Percentiles rank a stretch among this genome's conserved stretches.
Conservation (phyloP, 176 grass and related monocot genomes). For the Oryza glumipatula region DNA sequence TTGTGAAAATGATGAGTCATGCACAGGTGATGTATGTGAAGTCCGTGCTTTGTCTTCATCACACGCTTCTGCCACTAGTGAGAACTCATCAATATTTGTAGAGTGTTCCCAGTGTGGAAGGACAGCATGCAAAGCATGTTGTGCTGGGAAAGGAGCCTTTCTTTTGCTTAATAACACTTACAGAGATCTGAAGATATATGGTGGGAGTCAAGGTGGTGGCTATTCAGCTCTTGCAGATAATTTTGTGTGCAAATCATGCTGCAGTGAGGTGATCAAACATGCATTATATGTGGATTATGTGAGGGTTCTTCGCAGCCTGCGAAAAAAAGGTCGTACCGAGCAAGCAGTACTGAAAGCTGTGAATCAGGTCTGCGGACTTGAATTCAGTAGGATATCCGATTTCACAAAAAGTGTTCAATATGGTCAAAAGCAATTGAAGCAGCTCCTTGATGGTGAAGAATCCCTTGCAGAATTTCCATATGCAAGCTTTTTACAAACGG, state of each 20-base stretch:
- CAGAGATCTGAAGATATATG: constrained; percentile 85
- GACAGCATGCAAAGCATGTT: constrained; percentile 85
- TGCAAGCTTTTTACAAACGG: constrained; percentile 84
- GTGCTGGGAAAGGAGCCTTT: constrained; percentile 92
- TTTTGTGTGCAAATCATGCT: constrained; percentile 91
- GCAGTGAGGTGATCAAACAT: constrained; percentile 66
- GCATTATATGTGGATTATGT: constrained; percentile 93
- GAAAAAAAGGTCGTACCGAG: constrained; percentile 67
- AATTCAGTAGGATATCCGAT: constrained; percentile 46
- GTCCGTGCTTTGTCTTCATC: constrained; percentile 53
- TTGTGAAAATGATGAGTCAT: constrained; percentile 73
- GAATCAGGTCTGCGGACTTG: constrained; percentile 65
- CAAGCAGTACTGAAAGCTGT: constrained; percentile 63
- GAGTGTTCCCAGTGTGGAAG: constrained; percentile 79
- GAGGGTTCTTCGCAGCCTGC: constrained; percentile 74
- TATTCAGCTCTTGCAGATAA: constrained; percentile 69
- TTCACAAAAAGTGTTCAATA: constrained; percentile 50
- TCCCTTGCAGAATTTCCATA: constrained; percentile 95
- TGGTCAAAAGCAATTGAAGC: constrained; percentile 74
- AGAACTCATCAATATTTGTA: constrained; percentile 50
- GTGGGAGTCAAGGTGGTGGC: constrained; percentile 64
- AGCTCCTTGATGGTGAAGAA: constrained; percentile 81
- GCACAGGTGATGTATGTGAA: constrained; percentile 75
- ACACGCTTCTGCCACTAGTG: constrained; percentile 48
- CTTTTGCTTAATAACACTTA: constrained; percentile 75